Evolutionary conservation across 352 stramenopile genomes (phyloP), one percentile per base, ranked within the genome.

Genomic region (Pythium phragmitis): DNA sequence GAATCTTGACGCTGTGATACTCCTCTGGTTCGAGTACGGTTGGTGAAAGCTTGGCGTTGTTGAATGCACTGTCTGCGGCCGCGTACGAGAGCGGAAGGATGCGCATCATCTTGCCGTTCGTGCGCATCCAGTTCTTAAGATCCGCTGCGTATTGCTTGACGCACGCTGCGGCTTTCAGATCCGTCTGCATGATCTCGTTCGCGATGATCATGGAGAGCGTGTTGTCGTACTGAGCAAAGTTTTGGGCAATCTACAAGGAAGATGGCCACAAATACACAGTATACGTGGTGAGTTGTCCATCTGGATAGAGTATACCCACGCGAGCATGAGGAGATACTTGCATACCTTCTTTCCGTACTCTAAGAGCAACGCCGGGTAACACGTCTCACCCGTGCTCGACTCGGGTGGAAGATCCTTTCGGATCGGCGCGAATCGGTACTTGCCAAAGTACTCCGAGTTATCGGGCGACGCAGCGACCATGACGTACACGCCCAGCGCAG

Each of bases 151-250:
- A 94, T 26, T 82, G 72, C 72, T 96, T 96, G 13, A 96, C 82
- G 72, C 87, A 96, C 5, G 85, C 86, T 6, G 56, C 87, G 6
- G 87, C 73, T 7, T 74, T 93, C 46, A 94, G 68, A 53, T 93
- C 82, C 6, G 69, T 64, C 61, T 96, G 87, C 82, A 96, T 91
- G 69, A 96, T 94, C 73, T 96, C 87, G 70, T 96, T 96, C 11
- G 82, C 87, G 51, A 96, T 74, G 49, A 96, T 80, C 23, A 96
- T 80, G 12, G 77, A 76, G 30, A 96, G 67, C 3, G 85, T 93
- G 71, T 96, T 96, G 63, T 96, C 84, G 57, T 96, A 94, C 72
- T 90, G 79, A 1, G 85, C 85, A 67, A 96, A 96, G 68, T 96
- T 93, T 67, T 92, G 85, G 54, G 85, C 84, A 60, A 95, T 92